Evolutionary conservation across 192 early-diverging fungal species (phyloP), one percentile per base, ranked within the genome.

Genomic region (Haplosporangium gracile): DNA sequence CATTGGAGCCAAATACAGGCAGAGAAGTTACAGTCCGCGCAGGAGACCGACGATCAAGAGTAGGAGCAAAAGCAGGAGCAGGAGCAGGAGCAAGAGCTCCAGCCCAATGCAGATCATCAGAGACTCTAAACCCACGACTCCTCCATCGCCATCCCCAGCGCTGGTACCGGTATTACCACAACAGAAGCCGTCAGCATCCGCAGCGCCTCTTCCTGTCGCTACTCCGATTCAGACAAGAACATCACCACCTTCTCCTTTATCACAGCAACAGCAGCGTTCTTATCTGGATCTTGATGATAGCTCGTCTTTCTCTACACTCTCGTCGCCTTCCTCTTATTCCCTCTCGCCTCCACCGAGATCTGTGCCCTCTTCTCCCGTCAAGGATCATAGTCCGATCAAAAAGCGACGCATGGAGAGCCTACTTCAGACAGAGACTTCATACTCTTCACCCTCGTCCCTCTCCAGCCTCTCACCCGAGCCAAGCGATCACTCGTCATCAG

Each of bases 261-360:
- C 75, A 9, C 70, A 76, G 1, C 57, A 47, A 26, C 70, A 55
- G 22, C 68, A 76, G 63, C 57, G 0, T 8, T 34, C 72, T 45
- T 85, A 77, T 43, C 47, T 34, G 9, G 82, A 85, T 32, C 57
- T 85, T 24, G 84, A 86, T 42, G 79, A 81, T 32, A 51, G 76
- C 4, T 86, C 84, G 32, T 81, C 84, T n/a, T 34, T 81, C 40
- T 86, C 84, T 13, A 86, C 84, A n/a, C 47, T 86, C 0, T 86
- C 84, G 2, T 86, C 84, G 2, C 84, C 84, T 10, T 80, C 84
- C 2, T 80, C 84, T 6, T 86, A 49, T 40, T 80, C 79, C 2
- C 60, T 57, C 20, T 86, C 84, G 4, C 84, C 72, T 6, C 74
- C 84, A 10, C 75, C 79, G 8, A 75, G 57, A 47, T 73, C 79